Base-by-base conservation (phyloP, 129 eudicot genomes). In the Apium graveolens region DNA sequence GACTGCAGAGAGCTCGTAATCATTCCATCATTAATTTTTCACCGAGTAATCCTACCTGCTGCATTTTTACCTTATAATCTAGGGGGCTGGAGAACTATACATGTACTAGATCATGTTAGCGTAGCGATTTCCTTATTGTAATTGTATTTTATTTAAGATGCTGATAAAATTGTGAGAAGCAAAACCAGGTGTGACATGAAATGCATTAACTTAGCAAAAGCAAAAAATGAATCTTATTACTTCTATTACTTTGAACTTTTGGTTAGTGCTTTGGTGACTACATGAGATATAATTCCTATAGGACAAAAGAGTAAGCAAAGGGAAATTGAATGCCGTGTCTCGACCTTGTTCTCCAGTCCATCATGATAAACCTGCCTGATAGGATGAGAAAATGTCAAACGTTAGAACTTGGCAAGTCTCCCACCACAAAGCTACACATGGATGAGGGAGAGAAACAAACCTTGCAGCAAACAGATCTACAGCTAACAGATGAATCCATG, bases 401-500 rank as follows among this genome's bases (percentile, higher is more conserved):
- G 16, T 72, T 41, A 72, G 24, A 42, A 72, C 3, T 41, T 71
- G 31, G 31, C 7, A 18, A 17, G 75, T 39, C 49, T 8, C 16
- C n/a, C n/a, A 7, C 18, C 18, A 77, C 81, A 16, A 46, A 76
- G 18, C 70, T 73, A 32, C 65, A n/a, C 65, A 37, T 34, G 5
- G 20, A 57, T 32, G 73, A 80, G 45, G 49, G 70, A 78, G 55
- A 27, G 83, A 70, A 62, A 78, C 55, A 11, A 80, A 95, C 99
- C 99, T 96, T 74, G 99, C 99, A 65, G 99, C 92, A 75, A 86
- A 96, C 78, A 96, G 99, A 81, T 96, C 99, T 1, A 92, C 83
- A 26, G 85, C 90, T 80, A 96, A 76, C 77, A 96, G 78, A 82
- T 96, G 99, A 86, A 96, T 87, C 99, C 99, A 96, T 57, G 99